These are phyloP conservation scores for Sanghuangporus baumii DNA, from an alignment of 1,284 basidiomycete species.

Conservation along the genomic window DNA sequence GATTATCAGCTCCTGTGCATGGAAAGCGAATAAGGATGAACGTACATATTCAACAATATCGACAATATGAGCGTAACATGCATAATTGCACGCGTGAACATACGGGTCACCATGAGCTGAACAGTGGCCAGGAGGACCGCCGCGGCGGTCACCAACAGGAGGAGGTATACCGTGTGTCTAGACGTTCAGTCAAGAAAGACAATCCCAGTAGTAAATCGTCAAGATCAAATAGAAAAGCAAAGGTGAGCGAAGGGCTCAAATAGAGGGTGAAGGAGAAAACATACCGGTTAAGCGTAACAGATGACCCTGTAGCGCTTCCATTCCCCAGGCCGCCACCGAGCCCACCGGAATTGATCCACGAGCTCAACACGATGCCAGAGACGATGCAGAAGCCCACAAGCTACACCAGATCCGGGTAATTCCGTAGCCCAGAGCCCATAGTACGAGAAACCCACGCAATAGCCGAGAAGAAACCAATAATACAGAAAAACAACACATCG, in stretches of 20 bases:
- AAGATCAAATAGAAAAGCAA: neutral
- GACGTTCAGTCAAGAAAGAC: conserved; percentile 18
- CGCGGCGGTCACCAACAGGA: conserved; percentile 59
- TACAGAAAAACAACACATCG: neutral
- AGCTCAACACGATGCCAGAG: conserved; percentile 57
- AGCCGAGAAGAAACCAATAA: neutral
- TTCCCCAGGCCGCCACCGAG: conserved; percentile 47
- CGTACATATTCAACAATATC: conserved; percentile 69
- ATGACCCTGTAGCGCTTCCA: conserved; percentile 35
- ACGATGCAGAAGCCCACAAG: conserved; percentile 63
- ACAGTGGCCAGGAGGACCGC: conserved; percentile 60
- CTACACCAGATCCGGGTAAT: conserved; percentile 28
- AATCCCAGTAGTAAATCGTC: neutral
- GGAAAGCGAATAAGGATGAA: conserved; percentile 17
- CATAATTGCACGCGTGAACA: conserved; percentile 77
- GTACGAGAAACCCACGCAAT: neutral
- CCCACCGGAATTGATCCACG: conserved; percentile 61
- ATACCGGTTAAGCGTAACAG: conserved; percentile 56
- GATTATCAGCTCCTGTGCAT: neutral
- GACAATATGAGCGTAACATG: conserved; percentile 73
- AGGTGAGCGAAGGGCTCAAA: neutral
- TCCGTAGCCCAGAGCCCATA: neutral
- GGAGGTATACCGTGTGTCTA: conserved; percentile 62
- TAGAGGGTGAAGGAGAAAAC: conserved; percentile 17
- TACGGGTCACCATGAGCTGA: conserved; percentile 57